Conservation (phyloP, 1,284 basidiomycete genomes). For the Ceratobasidium sp. region DNA sequence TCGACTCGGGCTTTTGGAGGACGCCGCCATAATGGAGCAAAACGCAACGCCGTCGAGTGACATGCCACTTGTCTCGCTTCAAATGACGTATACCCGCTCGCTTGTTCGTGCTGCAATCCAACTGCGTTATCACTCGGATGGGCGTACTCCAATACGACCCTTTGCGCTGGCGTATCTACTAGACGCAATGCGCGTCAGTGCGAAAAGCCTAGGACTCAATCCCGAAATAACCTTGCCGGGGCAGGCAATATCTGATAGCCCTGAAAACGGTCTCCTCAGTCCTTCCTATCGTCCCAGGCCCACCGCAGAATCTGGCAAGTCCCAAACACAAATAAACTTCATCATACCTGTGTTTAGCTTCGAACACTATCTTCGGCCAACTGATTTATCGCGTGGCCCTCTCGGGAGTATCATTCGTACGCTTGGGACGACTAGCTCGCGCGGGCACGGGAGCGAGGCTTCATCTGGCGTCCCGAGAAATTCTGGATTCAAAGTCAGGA, state of each 20-base stretch:
- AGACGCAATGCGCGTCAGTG: constrained; percentile 33
- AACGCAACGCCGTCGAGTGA: neutral
- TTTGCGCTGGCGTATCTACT: constrained; percentile 32
- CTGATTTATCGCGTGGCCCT: constrained; percentile 29
- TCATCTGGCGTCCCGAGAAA: neutral
- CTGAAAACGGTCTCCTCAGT: constrained; percentile 4
- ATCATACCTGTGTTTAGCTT: constrained; percentile 38
- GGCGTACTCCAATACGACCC: constrained; percentile 28
- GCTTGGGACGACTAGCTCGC: neutral
- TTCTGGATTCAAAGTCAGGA: neutral
- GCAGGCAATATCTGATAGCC: neutral
- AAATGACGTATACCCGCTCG: constrained; percentile 28
- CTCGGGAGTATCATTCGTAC: constrained; percentile 33
- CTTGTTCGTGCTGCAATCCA: constrained; percentile 33
- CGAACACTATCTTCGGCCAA: constrained; percentile 38
- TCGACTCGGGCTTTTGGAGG: neutral
- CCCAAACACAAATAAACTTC: neutral
- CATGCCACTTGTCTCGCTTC: constrained; percentile 9
- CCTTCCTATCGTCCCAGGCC: neutral
- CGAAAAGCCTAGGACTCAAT: constrained; percentile 11
- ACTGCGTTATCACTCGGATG: constrained; percentile 36
- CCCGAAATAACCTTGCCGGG: neutral
- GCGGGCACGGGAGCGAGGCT: neutral
- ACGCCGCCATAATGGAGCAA: neutral
- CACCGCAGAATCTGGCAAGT: neutral